Evolutionary conservation across 352 stramenopile species (phyloP).

Genomic region (Pythium grandisporangium): DNA sequence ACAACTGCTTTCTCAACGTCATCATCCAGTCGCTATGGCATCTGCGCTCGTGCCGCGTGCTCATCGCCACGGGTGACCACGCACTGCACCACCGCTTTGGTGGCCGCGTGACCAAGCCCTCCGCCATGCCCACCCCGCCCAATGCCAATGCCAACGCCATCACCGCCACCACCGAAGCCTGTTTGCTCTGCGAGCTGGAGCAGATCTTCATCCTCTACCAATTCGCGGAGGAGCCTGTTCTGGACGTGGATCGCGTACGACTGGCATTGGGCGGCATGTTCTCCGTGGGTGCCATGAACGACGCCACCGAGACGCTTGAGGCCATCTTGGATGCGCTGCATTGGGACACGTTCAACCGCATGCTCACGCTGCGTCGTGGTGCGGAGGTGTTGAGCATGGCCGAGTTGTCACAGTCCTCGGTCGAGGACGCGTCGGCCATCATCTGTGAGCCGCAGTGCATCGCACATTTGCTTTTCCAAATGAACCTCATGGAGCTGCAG

Average conservation of each 20-base stretch:
- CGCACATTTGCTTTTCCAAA: constrained; percentile 76
- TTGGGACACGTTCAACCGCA: constrained; percentile 69
- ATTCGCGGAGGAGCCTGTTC: constrained; percentile 65
- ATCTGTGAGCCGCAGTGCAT: constrained; percentile 76
- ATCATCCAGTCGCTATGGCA: constrained; percentile 90
- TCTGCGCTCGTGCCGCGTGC: constrained; percentile 72
- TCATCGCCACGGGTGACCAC: constrained; percentile 74
- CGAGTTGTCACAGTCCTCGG: constrained; percentile 40
- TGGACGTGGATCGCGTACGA: constrained; percentile 69
- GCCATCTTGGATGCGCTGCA: constrained; percentile 71
- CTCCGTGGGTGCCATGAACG: constrained; percentile 75
- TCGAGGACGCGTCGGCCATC: constrained; percentile 50
- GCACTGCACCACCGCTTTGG: constrained; percentile 57
- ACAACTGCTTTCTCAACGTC: constrained; percentile 90
- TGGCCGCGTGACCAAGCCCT: constrained; percentile 21
- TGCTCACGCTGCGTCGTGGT: constrained; percentile 40
- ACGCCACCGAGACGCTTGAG: constrained; percentile 79
- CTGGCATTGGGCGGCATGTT: constrained; percentile 54
- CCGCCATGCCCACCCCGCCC: neutral
- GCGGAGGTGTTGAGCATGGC: constrained; percentile 11
- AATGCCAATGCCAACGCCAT: constrained; percentile 8
- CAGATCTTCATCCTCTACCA: constrained; percentile 83
- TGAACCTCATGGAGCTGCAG: constrained; percentile 81
- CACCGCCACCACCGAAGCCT: constrained; percentile 13
- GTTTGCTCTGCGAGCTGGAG: constrained; percentile 77